Base-by-base conservation (phyloP, 192 early-diverging fungal species). In the Entomortierella chlamydospora region DNA sequence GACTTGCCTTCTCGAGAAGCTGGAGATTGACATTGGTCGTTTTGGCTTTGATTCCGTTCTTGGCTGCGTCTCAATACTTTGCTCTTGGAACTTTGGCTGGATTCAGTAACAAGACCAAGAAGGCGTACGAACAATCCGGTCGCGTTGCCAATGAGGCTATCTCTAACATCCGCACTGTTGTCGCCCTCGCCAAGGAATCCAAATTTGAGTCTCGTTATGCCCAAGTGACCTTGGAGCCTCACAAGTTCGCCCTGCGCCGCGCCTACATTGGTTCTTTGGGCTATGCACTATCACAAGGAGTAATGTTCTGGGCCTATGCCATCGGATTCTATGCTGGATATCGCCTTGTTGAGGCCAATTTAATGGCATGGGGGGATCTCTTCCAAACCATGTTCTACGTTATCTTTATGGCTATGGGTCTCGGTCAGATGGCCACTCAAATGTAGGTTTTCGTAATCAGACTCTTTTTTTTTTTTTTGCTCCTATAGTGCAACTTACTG, bases 91-190 rank as follows among this genome's bases (percentile, higher is more conserved):
- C 88, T 3, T 66, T 83, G 20, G 59, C 81, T 31, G 83, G 84
- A 18, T 85, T 81, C 61, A 80, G 82, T 7, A 57, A 56, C 56
- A 83, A 85, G 64, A 84, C 84, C 53, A 87, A 88, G 73, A 82
- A 86, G 60, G 90, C 91, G 2, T 95, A 94, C 70, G 89, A 89
- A 62, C 64, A 79, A 10, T 86, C 91, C 5, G 87, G 84, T 47
- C 88, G 91, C 74, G 85, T 91, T 7, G 94, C 95, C 1, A 91
- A 92, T 59, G 97, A 99, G 73, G 86, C 91, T 34, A 91, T 99
- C 66, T 82, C 88, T 68, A 90, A 89, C 68, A 93, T 99, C 72
- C 86, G 91, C 42, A 99, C 96, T 0, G 93, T 97, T 4, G 89
- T 90, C 23, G 90, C 92, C 39, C 89, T 95, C 65, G 94, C 80